Base-by-base conservation (phyloP, 208 protist genomes). In the Histomonas meleagridis region DNA sequence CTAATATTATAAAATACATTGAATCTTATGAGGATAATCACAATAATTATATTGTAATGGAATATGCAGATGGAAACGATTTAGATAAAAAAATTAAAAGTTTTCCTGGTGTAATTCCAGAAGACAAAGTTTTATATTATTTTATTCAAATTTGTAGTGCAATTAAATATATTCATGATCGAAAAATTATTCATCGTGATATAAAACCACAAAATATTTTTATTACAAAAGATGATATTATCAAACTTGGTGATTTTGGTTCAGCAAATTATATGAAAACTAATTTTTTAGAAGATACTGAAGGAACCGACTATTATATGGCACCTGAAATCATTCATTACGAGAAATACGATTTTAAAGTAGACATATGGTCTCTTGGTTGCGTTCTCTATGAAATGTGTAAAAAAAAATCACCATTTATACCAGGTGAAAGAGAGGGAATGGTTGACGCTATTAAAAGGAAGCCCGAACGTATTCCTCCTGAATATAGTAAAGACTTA, bases 161-260 rank as follows among this genome's bases (percentile, higher is more conserved):
- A 21, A 7, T 93, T 23, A 16, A 91, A 14, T 93, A 92, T 32
- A 48, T 91, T 43, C 92, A 93, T 51, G 35, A 16, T n/a, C 5
- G 62, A 26, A 0, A 93, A 38, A 51, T 94, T 16, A n/a, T 94
- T 49, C 93, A 94, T 92, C 93, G 93, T 12, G 93, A 94, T 91
- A 14, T 94, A 32, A 94, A 94, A 49, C 90, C 91, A 2, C 69
- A 72, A 57, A 93, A 93, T 49, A 32, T 93, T 49, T 93, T 93
- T 9, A 32, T 93, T 18, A 57, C 46, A 32, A 86, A 92, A 49
- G 32, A 79, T 43, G 55, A 60, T 21, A 49, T 90, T 12, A 48
- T 93, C 9, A 90, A 93, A 90, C 72, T 93, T 16, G 92, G 91
- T 35, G 92, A 93, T 90, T 93, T 93, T 38, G 92, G 92, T 48